Base-by-base conservation (phyloP, 139 green algal genomes). In the Chlorella sp. region DNA sequence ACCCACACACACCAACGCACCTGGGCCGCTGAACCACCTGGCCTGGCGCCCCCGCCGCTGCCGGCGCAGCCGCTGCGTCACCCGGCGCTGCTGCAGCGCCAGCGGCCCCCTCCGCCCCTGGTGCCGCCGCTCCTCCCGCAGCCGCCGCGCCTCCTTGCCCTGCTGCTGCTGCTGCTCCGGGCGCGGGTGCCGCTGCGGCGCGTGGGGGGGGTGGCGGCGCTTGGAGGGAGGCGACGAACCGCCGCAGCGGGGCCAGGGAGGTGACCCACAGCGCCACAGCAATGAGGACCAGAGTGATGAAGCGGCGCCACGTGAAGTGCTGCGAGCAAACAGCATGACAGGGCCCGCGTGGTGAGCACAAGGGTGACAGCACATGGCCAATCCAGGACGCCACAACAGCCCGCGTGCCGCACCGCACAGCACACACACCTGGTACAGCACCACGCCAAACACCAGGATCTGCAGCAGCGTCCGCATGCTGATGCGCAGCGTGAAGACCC, bases 271-370 rank as follows among this genome's bases (percentile, higher is more conserved):
- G 74, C 42, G 88, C 68, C 2, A 77, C 34, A 23, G 73, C 87
- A 4, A 80, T 71, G 17, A 76, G 60, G 2, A 86, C 17, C n/a
- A 95, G 78, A 33, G 83, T 68, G 35, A 90, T 49, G 68, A 93
- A 83, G 24, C 90, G 80, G 1, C 73, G 62, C 35, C 84, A 89
- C 0, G 88, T 89, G 77, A 85, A 93, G 81, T 94, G 86, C 88
- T 89, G 85, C 74, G 70, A 6, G 29, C 60, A 67, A 23, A n/a
- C n/a, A n/a, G n/a, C n/a, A n/a, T n/a, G n/a, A n/a, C n/a, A n/a
- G n/a, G n/a, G n/a, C n/a, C n/a, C n/a, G n/a, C n/a, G n/a, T n/a
- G n/a, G n/a, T n/a, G n/a, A n/a, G n/a, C n/a, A n/a, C n/a, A n/a
- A n/a, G n/a, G n/a, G n/a, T n/a, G n/a, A n/a, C n/a, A n/a, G n/a